Base-by-base conservation (phyloP, 2,329 filamentous ascomycete species). In the Penicillium crustosum region DNA sequence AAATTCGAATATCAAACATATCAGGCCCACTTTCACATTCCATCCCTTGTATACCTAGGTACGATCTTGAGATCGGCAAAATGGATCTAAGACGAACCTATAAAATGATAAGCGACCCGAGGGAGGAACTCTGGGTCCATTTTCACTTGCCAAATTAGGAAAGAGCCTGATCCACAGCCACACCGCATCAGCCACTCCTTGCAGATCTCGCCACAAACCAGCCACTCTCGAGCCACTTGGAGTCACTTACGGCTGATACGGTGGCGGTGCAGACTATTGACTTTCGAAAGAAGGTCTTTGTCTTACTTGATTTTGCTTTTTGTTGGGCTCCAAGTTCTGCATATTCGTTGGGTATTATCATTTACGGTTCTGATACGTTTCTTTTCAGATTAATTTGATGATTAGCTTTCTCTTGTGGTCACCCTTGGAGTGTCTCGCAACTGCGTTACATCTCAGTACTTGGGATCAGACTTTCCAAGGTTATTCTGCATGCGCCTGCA, bases 151-250 rank as follows among this genome's bases (percentile, higher is more conserved):
- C 58, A n/a, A 43, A 65, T 60, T 23, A 36, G 59, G 63, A 29
- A 64, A 56, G n/a, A 1, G 0, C 13, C 12, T 6, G 21, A 44
- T 61, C 38, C 53, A 66, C 61, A 55, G 64, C 63, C 64, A 66
- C 63, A 66, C 25, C 33, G 10, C 19, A 38, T 49, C 53, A 62
- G 61, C 64, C 64, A 64, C 61, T 62, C 61, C 63, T 66, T 66
- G 54, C 61, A 13, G 39, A 47, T 57, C 25, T 3, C 58, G 61
- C 64, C 60, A 64, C 53, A 35, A 17, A 17, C 2, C 6, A 55
- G 47, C 21, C 49, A 57, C 19, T 9, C 38, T 25, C 27, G 25
- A 61, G 63, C 63, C 63, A 61, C 23, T 38, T 25, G 27, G 25
- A 61, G 63, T 62, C 63, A 61, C 55, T 23, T 59, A 55, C 55